Evolutionary conservation across 495 filamentous ascomycete genomes (phyloP).

Genomic region (Trichoderma parareesei): DNA sequence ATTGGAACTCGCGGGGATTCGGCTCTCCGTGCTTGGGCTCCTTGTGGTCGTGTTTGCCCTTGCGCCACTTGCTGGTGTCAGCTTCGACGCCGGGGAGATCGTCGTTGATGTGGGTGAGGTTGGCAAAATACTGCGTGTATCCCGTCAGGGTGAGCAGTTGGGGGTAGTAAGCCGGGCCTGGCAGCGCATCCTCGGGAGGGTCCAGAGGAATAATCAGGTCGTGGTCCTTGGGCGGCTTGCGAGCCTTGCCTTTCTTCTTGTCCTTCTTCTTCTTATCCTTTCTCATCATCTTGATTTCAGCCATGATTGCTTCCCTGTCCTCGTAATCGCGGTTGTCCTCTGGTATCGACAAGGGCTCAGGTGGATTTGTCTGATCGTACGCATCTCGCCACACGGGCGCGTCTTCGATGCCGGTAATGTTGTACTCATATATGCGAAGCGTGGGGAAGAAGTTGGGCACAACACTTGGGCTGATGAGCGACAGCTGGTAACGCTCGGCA

Average conservation of each 20-base stretch:
- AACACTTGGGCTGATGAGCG: slow-evolving; percentile 72
- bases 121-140: slow-evolving; percentile 89
- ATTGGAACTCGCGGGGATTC: slow-evolving; percentile 57
- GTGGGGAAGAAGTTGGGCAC: slow-evolving; percentile 93
- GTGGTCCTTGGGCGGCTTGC: slow-evolving; percentile 50
- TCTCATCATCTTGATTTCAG: slow-evolving; percentile 18
- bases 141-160: slow-evolving; percentile 69
- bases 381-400: slow-evolving; percentile 36
- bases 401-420: slow-evolving; percentile 69
- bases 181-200: slow-evolving; percentile 64
- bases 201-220: slow-evolving; percentile 58
- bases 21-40: slow-evolving; percentile 39
- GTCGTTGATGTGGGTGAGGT: slow-evolving; percentile 80
- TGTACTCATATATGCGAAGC: slow-evolving; percentile 83
- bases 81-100: slow-evolving; percentile 31
- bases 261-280: slow-evolving; percentile 41
- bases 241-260: slow-evolving; percentile 43
- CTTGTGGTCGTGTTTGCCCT: slow-evolving; percentile 52
- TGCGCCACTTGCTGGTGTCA: slow-evolving; percentile 28
- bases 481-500: slow-evolving; percentile 77
- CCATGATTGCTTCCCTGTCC: neutral
- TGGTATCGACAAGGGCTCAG: neutral
- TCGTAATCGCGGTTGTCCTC: slow-evolving; percentile 20
- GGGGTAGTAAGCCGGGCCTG: slow-evolving; percentile 85
- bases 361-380: slow-evolving; percentile 4